Evolutionary conservation across 495 filamentous ascomycete genomes (phyloP), one percentile per base, ranked within the genome.

Genomic region (Cairneyella variabilis): DNA sequence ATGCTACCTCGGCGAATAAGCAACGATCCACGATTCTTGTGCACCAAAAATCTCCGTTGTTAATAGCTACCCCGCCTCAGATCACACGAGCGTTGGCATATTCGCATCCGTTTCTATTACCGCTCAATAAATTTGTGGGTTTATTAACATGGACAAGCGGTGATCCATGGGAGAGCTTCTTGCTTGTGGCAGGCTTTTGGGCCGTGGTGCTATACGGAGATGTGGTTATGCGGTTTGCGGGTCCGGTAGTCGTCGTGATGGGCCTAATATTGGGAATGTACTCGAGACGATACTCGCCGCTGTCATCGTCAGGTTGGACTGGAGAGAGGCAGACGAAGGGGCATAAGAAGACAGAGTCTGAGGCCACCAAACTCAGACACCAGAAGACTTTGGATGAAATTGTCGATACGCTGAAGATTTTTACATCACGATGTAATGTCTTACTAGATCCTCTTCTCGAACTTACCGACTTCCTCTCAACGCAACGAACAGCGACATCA

Each of bases 101-200:
- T 64, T 95, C 90, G 20, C 90, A 97, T 68, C 90, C 92, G 1
- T 97, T 96, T 64, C 72, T 99, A 14, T 71, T 92, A 25, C 89
- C 90, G 17, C 73, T 95, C 36, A 97, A 96, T 61, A 86, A 83
- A 58, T 58, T 93, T 10, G 83, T 80, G 14, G 92, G 91, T 0
- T 73, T 99, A 44, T 58, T 97, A 36, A 95, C 88, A 70, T 99
- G 93, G 93, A 93, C 89, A 16, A 91, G 85, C 9, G 85, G 79
- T 25, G 93, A 99, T 60, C 84, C 91, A 2, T 97, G 91, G 91
- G 90, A 97, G 71, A 95, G 90, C 74, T 99, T 99, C 69, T 73
- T 99, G 42, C 65, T 97, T 25, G 75, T 99, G 11, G 81, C 83
- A 2, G 73, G 64, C 3, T 99, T 96, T 63, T 99, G 93, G 93